Base-by-base conservation (phyloP, 192 early-diverging fungal genomes). In the Coemansia sp. region DNA sequence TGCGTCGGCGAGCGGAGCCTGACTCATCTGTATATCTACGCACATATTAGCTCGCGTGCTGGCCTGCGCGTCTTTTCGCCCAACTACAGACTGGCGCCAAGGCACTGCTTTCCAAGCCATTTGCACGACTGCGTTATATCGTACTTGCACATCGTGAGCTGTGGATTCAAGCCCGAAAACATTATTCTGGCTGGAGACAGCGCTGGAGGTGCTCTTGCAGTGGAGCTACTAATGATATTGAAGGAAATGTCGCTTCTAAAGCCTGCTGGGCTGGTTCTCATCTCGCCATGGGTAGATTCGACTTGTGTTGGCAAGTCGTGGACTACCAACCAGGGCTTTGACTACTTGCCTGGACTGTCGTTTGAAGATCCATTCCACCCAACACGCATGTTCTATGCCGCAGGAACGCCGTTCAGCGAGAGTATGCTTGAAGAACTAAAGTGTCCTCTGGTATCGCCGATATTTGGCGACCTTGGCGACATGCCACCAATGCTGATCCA, bases 61-160 rank as follows among this genome's bases (percentile, higher is more conserved):
- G 71, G 74, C 0, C 68, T 76, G 12, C 81, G 81, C 4, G 71
- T 84, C 9, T 78, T 84, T 38, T 84, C 81, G 10, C 76, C 77
- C 2, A 74, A 78, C 74, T 84, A 84, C 74, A 73, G 76, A 3
- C 65, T 84, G 40, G 76, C 81, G 0, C 81, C 81, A 8, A 61
- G 66, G 0, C 40, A 68, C 41, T 73, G 73, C 60, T 84, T 78
- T 47, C 81, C 81, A 22, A 77, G 89, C 59, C 93, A 92, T 36
- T 68, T 98, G 10, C 87, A 93, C 38, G 96, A 98, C 81, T 89
- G 91, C 47, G 64, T 96, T 38, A 86, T 90, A 36, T 89, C 93
- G 0, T 96, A 94, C 75, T 63, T 87, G 7, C 89, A 86, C 54
- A 79, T 97, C 5, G 71, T 91, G 38, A n/a, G 40, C 15, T 54